A percentile compares a stretch with the other conserved stretches of the same genome.
phyloP scores from a whole-genome alignment of 371 early-diverging fungal species.

The Mortierella sp. region DNA sequence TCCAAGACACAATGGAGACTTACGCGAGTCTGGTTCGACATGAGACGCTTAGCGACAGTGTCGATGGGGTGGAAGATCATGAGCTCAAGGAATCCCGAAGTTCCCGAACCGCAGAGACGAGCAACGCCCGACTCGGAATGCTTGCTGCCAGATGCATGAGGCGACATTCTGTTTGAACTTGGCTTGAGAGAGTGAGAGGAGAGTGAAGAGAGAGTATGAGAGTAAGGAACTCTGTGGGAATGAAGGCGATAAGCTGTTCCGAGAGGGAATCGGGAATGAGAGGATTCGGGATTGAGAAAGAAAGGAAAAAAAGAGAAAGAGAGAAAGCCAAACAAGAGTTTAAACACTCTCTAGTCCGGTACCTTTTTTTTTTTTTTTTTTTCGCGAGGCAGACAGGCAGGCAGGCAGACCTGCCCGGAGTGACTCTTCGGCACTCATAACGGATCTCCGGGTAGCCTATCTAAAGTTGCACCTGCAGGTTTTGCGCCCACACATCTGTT shows the following conservation, averaged over 20 bases:
- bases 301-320: constrained; percentile 16
- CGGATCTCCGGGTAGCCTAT: no score
- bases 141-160: constrained; percentile 65
- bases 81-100: constrained; percentile 94
- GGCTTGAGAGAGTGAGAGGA: constrained; percentile 6
- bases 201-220: neutral
- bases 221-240: no score
- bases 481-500: no score
- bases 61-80: constrained; percentile 98
- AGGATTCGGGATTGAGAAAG: constrained; percentile 2
- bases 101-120: constrained; percentile 90
- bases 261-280: constrained; percentile 1
- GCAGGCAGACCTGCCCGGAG: no score
- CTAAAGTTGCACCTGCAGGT: no score
- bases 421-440: no score
- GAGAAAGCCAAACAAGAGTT: constrained; percentile 21
- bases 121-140: constrained; percentile 85
- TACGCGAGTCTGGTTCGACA: constrained; percentile 91
- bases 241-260: neutral
- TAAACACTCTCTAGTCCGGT: neutral
- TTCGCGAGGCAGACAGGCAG: no score
- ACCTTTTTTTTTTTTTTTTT: neutral
- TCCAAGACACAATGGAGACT: constrained; percentile 11
- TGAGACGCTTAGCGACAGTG: constrained; percentile 97
- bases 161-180: constrained; percentile 58